Base-by-base conservation (phyloP, 148 eudicot genomes). In the Cornus suecica region DNA sequence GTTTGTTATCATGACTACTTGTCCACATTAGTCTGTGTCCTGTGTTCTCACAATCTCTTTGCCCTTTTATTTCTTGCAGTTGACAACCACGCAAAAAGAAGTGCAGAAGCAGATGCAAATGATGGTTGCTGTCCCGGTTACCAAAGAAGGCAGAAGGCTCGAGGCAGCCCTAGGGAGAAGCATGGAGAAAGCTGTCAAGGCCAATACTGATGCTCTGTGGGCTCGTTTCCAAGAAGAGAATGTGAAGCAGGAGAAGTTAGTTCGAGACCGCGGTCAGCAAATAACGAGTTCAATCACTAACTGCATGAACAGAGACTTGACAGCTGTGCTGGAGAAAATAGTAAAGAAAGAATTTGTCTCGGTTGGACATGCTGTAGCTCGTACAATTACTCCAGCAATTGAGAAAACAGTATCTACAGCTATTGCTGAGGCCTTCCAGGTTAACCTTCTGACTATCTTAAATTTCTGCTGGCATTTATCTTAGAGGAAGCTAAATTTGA, bases 391-490 rank as follows among this genome's bases (percentile, higher is more conserved):
- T 58, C 97, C 98, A 8, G 66, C 78, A 81, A 80, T 93, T 31
- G 99, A 96, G 86, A 96, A 90, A 86, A 71, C 86, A 34, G 76
- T 89, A 29, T 78, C 97, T 66, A 76, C 93, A 26, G 79, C 94
- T 64, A 84, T 96, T 63, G 69, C 86, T 3, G 99, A 96, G 31
- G 83, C 89, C 56, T 93, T 96, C 83, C 99, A 96, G 98, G 99
- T 93, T 75, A 56, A 72, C 34, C 65, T 80, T 75, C 61, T 79
- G 66, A 69, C 66, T 30, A 65, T 28, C 5, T 42, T 58, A 24
- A 9, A 31, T 24, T 61, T 74, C 23, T 68, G 29, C 29, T 78
- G 27, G 62, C 0, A 37, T 71, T 25, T 60, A 48, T 65, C 16
- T 48, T 76, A 14, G 25, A n/a, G 58, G 13, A 9, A 32, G 42